phyloP scores from a whole-genome alignment of 768 basidiomycete species.

The Sarcomyxa edulis region DNA sequence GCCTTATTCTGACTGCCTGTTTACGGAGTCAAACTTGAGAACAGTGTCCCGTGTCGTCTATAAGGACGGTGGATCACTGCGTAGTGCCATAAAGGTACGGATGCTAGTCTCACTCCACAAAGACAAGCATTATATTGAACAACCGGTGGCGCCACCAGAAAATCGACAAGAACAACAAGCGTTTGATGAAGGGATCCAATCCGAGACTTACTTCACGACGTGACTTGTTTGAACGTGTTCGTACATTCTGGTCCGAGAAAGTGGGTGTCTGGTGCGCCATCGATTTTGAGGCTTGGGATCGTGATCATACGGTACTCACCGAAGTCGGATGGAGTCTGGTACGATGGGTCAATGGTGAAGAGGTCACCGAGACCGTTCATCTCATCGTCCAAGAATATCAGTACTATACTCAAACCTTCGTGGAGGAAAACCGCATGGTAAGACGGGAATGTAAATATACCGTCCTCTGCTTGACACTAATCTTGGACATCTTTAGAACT shows the following conservation, averaged over 20 bases:
- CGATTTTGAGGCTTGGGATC: slow-evolving; percentile 85
- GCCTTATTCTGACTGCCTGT: slow-evolving; percentile 73
- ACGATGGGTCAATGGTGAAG: slow-evolving; percentile 48
- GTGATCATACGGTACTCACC: slow-evolving; percentile 64
- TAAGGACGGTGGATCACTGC: slow-evolving; percentile 46
- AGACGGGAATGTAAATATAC: slow-evolving; percentile 8
- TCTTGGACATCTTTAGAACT: slow-evolving; percentile 37
- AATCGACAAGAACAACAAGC: slow-evolving; percentile 78
- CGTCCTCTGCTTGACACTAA: background rate
- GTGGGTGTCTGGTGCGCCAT: slow-evolving; percentile 71
- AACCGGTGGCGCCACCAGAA: slow-evolving; percentile 39
- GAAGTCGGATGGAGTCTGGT: slow-evolving; percentile 78
- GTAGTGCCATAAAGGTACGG: slow-evolving; percentile 54
- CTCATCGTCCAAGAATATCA: slow-evolving; percentile 60
- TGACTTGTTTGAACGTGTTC: slow-evolving; percentile 61
- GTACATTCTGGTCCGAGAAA: slow-evolving; percentile 56
- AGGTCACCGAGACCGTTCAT: slow-evolving; percentile 49
- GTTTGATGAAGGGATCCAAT: slow-evolving; percentile 56
- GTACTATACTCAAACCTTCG: slow-evolving; percentile 57
- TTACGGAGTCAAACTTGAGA: slow-evolving; percentile 53
- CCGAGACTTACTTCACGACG: slow-evolving; percentile 51
- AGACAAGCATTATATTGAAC: background rate
- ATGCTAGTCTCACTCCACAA: background rate
- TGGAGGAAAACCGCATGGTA: slow-evolving; percentile 59
- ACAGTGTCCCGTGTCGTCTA: slow-evolving; percentile 57